Conservation (phyloP, 1,284 basidiomycete genomes). For the Naganishia cerealis region DNA sequence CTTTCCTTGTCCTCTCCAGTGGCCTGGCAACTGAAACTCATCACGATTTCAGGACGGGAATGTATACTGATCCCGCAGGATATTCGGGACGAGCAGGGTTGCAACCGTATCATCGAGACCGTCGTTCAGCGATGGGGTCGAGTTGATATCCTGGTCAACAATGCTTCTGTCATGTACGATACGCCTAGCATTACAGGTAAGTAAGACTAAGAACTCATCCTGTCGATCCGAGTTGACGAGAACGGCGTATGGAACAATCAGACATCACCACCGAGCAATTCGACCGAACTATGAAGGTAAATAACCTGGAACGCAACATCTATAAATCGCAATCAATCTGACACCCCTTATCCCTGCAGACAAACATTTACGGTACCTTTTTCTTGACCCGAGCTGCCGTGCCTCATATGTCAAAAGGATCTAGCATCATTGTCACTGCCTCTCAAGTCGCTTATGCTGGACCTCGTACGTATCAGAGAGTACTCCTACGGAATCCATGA, state of each 20-base stretch:
- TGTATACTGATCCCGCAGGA: slow-evolving; percentile 51
- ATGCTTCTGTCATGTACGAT: slow-evolving; percentile 54
- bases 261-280: slow-evolving; percentile 52
- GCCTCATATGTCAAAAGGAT: slow-evolving; percentile 64
- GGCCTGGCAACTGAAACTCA: slow-evolving; percentile 39
- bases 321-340: slow-evolving; percentile 59
- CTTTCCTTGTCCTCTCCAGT: slow-evolving; percentile 40
- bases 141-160: slow-evolving; percentile 64
- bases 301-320: slow-evolving; percentile 32
- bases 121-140: slow-evolving; percentile 58
- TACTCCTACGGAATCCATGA: background rate
- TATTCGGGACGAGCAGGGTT: slow-evolving; percentile 56
- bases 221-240: no score
- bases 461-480: slow-evolving; percentile 43
- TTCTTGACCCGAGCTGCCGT: slow-evolving; percentile 59
- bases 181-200: slow-evolving; percentile 38
- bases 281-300: slow-evolving; percentile 50
- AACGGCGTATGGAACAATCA: background rate
- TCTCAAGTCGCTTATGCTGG: slow-evolving; percentile 64
- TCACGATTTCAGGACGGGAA: slow-evolving; percentile 54
- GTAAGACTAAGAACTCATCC: background rate
- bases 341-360: slow-evolving; percentile 56
- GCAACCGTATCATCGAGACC: slow-evolving; percentile 60
- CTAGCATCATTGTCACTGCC: slow-evolving; percentile 65
- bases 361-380: slow-evolving; percentile 64